Base-by-base conservation (phyloP, 179 eudicot genomes). In the Vitellaria paradoxa region DNA sequence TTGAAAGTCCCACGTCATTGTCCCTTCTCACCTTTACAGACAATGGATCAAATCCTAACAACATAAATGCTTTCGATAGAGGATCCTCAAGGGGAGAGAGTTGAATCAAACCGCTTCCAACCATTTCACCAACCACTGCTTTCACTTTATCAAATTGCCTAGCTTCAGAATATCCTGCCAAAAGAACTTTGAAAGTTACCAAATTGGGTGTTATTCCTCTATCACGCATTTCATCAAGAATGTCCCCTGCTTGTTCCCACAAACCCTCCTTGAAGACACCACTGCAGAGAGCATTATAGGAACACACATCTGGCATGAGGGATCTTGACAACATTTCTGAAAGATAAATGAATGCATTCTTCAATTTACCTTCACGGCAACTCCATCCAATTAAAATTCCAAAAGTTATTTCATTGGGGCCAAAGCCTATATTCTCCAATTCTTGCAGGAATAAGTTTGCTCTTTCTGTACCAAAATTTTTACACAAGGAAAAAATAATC, bases 91-190 rank as follows among this genome's bases (percentile, higher is more conserved):
- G 42, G 4, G 88, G 77, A 59, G 96, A 83, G 67, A 84, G 81
- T 64, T 60, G 45, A 74, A 88, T 50, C 72, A 88, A 81, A 65
- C 87, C 87, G 77, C 24, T 64, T 45, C 75, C 79, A 12, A 26
- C 86, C 93, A 87, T 94, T 80, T 85, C 84, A n/a, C 45, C 73
- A 23, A 94, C 69, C 72, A 86, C 9, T 76, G 68, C 37, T 30
- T 30, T 30, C 37, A 30, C 37, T 75, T 91, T 88, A 73, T 86
- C 86, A 73, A 92, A 90, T 64, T 80, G 73, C 81, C 93, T 87
- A 70, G 84, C 88, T 76, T 81, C 79, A 79, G 86, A 89, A 85
- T 84, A 92, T 74, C 98, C 98, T 1, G 98, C 96, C 80, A 94
- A 78, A 76, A 94, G 89, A 74, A 87, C 84, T 81, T 72, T 87